Base-by-base conservation (phyloP, 2,329 filamentous ascomycete species). In the Xylaria hypoxylon region DNA sequence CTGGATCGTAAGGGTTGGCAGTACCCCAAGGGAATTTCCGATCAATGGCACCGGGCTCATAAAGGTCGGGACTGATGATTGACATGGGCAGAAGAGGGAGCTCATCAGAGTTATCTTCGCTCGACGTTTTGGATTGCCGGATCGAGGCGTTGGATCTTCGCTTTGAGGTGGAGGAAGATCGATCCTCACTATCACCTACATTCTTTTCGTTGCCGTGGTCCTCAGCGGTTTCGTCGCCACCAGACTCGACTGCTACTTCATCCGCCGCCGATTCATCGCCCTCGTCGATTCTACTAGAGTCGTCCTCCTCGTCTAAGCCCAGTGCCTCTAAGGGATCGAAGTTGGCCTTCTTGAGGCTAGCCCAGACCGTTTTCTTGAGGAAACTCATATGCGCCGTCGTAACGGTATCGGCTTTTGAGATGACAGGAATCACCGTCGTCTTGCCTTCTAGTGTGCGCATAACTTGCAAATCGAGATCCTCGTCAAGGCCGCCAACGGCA, bases 21-120 rank as follows among this genome's bases (percentile, higher is more conserved):
- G 97, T 96, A 6, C 96, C 96, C 96, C 96, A 99, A 0, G 96
- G 92, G 78, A 98, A 99, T 70, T 91, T 90, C 67, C 96, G 92
- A 51, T 96, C 96, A 67, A 97, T 82, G 17, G 92, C 84, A 35
- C 86, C 87, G 8, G 90, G 90, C 74, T 96, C 92, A 80, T 98
- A 97, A 47, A 92, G 87, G 78, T 99, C 96, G 0, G 96, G 96
- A 68, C 93, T 97, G 77, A 99, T 91, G 77, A 97, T 92, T 45
- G 94, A 97, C 76, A 98, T 89, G 0, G 96, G 96, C 28, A 97
- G 83, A 77, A 93, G 91, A 0, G 92, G 92, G 11, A 82, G 78
- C 72, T 89, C 87, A 51, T 84, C 85, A 57, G 83, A 79, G 72
- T 75, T 77, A 75, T 69, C 80, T 56, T 84, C 82, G 59, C 82